A percentile compares a stretch with the other conserved stretches of the same genome.
Conservation (phyloP, 2,329 filamentous ascomycete genomes). For the Sporothrix pallida region DNA sequence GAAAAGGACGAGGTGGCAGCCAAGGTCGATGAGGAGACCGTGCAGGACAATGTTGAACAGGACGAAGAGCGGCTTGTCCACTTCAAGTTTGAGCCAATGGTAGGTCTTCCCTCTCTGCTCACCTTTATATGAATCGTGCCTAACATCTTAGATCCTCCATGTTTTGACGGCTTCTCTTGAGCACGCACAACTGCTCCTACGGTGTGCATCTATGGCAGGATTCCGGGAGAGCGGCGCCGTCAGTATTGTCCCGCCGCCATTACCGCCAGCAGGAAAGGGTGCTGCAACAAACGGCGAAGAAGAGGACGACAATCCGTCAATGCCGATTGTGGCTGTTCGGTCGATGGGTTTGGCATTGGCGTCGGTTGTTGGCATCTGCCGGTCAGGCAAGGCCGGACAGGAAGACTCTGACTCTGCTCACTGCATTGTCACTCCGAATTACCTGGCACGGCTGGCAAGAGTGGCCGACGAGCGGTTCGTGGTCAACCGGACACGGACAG, state of each 20-base stretch:
- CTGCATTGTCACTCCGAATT: constrained; percentile 66
- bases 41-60: constrained; percentile 34
- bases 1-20: constrained; percentile 43
- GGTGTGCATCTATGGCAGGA: constrained; percentile 77
- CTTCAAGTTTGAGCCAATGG: constrained; percentile 96
- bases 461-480: constrained; percentile 77
- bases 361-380: constrained; percentile 71
- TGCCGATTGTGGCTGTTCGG: constrained; percentile 82
- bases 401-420: constrained; percentile 39
- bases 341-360: constrained; percentile 83
- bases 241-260: constrained; percentile 55
- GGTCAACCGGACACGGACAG: constrained; percentile 71
- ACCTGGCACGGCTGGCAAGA: constrained; percentile 69
- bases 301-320: constrained; percentile 47
- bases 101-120: constrained; percentile 49
- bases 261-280: neutral
- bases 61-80: constrained; percentile 61
- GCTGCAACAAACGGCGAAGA: neutral
- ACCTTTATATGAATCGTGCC: too few relatives aligned
- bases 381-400: neutral
- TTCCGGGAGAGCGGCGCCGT: constrained; percentile 91
- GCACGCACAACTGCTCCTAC: constrained; percentile 76
- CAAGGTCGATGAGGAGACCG: neutral
- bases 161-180: constrained; percentile 76
- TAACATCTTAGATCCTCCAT: constrained; percentile 76